Percentiles rank a stretch among this genome's conserved stretches.
phyloP scores from a whole-genome alignment of 192 early-diverging fungal genomes.

The Geranomyces michiganensis region DNA sequence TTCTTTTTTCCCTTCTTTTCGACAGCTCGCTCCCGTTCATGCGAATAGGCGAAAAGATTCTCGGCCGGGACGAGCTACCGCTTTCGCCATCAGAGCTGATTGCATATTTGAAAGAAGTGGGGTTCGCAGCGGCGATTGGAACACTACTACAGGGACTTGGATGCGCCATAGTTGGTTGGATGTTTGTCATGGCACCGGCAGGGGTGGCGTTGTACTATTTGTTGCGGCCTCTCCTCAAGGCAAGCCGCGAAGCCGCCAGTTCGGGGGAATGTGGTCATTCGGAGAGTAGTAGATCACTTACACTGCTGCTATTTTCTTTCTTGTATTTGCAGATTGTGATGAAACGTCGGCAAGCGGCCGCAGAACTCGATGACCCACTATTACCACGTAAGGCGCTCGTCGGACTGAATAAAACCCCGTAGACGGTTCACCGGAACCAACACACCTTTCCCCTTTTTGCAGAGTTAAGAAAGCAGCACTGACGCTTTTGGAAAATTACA shows the following conservation, averaged over 20 bases:
- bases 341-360: not conserved
- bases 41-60: constrained; percentile 27
- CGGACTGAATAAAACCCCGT: not conserved
- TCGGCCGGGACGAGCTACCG: constrained; percentile 23
- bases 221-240: constrained; percentile 21
- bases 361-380: constrained; percentile 8
- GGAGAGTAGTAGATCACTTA: not conserved
- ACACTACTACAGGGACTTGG: constrained; percentile 8
- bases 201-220: constrained; percentile 13
- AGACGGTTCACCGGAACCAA: no score
- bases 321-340: not conserved
- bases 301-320: not conserved
- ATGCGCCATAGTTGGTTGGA: constrained; percentile 36
- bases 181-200: constrained; percentile 22
- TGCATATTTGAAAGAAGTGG: constrained; percentile 11
- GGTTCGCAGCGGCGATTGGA: constrained; percentile 5
- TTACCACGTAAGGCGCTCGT: constrained; percentile 4
- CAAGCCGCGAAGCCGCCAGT: no score
- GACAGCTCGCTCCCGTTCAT: constrained; percentile 28
- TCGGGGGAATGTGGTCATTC: no score
- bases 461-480: no score
- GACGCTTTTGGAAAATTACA: no score
- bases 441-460: no score
- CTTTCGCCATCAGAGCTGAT: constrained; percentile 17
- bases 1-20: not conserved